These are phyloP conservation scores for Arthrobotrys sphaeroides DNA, from an alignment of 2,329 filamentous ascomycete genomes.

Conservation along the genomic window DNA sequence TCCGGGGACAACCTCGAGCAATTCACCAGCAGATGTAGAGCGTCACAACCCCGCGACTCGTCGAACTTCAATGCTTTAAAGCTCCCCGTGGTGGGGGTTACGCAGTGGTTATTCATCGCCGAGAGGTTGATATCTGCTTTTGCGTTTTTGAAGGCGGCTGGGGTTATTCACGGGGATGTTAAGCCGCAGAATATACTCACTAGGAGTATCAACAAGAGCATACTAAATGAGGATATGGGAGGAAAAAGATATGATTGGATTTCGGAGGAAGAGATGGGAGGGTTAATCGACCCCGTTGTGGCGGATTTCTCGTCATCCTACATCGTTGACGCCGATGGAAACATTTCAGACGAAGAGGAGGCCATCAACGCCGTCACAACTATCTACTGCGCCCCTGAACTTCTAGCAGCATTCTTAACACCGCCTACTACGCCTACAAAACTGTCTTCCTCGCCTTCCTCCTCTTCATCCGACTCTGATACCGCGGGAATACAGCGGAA, in stretches of 20 bases:
- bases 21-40: conserved; percentile 25
- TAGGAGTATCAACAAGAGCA: background rate
- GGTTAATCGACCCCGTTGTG: conserved; percentile 52
- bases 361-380: conserved; percentile 56
- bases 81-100: conserved; percentile 54
- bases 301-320: conserved; percentile 57
- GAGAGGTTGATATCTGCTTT: conserved; percentile 54
- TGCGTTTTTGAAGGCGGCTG: conserved; percentile 47
- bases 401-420: conserved; percentile 55
- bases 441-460: background rate
- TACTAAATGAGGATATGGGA: background rate
- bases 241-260: conserved; percentile 6
- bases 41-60: background rate
- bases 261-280: background rate
- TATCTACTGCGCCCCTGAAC: conserved; percentile 56
- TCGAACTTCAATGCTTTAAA: conserved; percentile 29
- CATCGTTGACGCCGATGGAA: conserved; percentile 12
- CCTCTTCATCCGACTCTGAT: background rate
- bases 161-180: conserved; percentile 57
- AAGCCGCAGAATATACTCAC: conserved; percentile 57
- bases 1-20: conserved; percentile 54
- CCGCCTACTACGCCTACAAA: conserved; percentile 49
- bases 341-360: conserved; percentile 51
- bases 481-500: no score
- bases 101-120: conserved; percentile 56